Conservation (phyloP, 2,329 filamentous ascomycete species). For the Ploettnerulaceae sp. region DNA sequence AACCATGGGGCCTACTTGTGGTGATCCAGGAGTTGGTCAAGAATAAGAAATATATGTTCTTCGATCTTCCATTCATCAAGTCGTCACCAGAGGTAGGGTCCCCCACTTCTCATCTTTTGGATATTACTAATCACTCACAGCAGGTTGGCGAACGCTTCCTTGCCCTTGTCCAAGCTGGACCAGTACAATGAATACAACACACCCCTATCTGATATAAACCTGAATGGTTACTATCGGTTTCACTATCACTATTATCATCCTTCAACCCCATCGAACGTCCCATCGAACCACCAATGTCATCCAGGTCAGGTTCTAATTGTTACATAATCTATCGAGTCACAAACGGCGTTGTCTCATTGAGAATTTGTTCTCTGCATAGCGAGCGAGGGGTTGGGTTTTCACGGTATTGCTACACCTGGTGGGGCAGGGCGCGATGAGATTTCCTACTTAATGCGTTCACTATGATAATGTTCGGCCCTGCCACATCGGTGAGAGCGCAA, state of each 20-base stretch:
- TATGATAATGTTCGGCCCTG: conserved; percentile 32
- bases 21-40: conserved; percentile 86
- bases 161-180: conserved; percentile 21
- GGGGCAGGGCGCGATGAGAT: conserved; percentile 21
- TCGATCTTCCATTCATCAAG: conserved; percentile 89
- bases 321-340: conserved; percentile 32
- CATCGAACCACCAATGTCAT: conserved; percentile 6
- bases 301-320: conserved; percentile 25
- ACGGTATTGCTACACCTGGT: conserved; percentile 28
- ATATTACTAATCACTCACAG: conserved; percentile 15
- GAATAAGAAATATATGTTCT: conserved; percentile 87
- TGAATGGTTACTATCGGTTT: background rate
- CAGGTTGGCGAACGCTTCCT: conserved; percentile 33
- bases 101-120: background rate
- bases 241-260: background rate
- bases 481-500: conserved; percentile 22
- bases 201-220: background rate
- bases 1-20: conserved; percentile 91
- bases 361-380: conserved; percentile 35
- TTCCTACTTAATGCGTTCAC: conserved; percentile 32
- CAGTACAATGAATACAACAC: conserved; percentile 1
- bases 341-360: conserved; percentile 32
- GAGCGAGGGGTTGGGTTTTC: conserved; percentile 34
- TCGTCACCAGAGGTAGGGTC: conserved; percentile 71
- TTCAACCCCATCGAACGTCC: conserved; percentile 7